phyloP scores from a whole-genome alignment of 2,329 filamentous ascomycete genomes.

The Beauveria varroae region DNA sequence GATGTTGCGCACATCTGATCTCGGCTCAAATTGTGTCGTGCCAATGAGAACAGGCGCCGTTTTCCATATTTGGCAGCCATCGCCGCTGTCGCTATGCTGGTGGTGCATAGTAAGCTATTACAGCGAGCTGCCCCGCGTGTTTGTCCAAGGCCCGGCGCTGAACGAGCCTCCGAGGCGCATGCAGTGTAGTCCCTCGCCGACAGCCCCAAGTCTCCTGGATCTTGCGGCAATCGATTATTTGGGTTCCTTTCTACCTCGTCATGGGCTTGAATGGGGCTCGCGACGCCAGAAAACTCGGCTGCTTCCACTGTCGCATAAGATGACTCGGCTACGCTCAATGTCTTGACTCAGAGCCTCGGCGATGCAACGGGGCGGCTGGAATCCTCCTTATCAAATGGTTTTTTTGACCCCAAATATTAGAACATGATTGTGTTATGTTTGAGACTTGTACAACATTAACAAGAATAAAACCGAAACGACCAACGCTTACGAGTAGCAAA shows the following conservation, averaged over 20 bases:
- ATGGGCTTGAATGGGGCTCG: neutral
- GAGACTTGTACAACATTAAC: neutral
- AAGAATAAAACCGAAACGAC: neutral
- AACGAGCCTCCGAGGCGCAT: neutral
- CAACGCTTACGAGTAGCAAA: neutral
- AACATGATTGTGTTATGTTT: neutral
- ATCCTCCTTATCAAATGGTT: neutral
- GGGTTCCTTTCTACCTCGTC: neutral
- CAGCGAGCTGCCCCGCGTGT: neutral
- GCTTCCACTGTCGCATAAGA: neutral
- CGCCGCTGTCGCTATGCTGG: conserved; percentile 34
- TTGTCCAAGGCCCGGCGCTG: neutral
- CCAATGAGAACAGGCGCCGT: conserved; percentile 63
- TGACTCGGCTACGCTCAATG: neutral
- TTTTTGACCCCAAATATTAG: no score
- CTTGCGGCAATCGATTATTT: neutral
- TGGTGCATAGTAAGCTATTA: neutral
- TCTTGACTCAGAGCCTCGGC: neutral
- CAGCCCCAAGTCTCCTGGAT: neutral
- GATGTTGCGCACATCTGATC: conserved; percentile 66
- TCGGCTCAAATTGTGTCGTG: conserved; percentile 61
- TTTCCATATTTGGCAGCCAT: conserved; percentile 48
- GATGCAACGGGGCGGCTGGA: neutral
- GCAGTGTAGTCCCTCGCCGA: neutral
- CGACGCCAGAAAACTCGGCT: neutral